Conservation (phyloP, 495 filamentous ascomycete species). For the Podospora pseudopauciseta region DNA sequence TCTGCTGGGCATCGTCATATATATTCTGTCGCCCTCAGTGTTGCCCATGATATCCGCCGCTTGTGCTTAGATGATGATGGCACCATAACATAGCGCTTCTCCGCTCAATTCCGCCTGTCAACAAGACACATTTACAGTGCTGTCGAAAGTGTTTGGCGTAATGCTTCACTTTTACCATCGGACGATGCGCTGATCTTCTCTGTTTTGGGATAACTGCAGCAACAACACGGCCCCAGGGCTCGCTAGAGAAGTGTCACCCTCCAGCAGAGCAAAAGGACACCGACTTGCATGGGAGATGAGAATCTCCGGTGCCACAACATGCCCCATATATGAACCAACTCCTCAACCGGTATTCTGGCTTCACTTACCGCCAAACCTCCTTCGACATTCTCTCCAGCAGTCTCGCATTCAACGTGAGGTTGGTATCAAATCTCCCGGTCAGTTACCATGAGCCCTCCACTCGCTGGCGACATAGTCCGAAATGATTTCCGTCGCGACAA, state of each 20-base stretch:
- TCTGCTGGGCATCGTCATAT: not conserved
- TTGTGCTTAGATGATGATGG: not conserved
- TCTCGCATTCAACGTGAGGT: not conserved
- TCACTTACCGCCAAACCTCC: not conserved
- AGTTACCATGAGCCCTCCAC: not conserved
- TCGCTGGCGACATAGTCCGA: not conserved
- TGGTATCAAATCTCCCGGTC: not conserved
- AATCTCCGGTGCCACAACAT: conserved; percentile 8
- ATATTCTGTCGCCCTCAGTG: not conserved
- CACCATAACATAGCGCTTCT: not conserved
- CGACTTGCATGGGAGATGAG: conserved; percentile 6
- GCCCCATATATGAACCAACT: conserved; percentile 2
- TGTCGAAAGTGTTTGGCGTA: not conserved
- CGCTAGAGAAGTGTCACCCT: not conserved
- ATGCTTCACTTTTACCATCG: not conserved
- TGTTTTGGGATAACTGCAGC: not conserved
- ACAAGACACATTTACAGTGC: not conserved
- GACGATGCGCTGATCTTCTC: not conserved
- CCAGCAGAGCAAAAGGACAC: not conserved
- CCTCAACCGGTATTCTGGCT: not conserved
- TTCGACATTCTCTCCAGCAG: not conserved
- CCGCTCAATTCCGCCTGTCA: not conserved
- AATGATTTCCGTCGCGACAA: not conserved
- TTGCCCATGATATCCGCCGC: not conserved
- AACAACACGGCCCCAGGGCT: not conserved